Evolutionary conservation across 257 asterid genomes (phyloP), one percentile per base, ranked within the genome.

Genomic region (Rehmannia glutinosa): DNA sequence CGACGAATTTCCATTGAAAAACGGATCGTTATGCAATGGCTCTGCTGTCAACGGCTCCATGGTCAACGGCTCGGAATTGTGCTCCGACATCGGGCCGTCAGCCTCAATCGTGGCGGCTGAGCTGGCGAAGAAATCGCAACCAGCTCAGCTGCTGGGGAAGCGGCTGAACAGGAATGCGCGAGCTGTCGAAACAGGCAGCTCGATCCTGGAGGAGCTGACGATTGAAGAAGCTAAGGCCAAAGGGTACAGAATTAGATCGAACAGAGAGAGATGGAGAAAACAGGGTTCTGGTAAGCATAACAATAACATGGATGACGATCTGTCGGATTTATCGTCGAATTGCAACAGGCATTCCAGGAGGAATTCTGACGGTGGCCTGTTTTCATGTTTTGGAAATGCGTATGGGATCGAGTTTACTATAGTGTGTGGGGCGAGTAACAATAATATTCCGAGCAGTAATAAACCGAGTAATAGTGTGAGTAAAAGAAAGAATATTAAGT

Each of bases 11-110:
- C 80, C 77, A 0, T 2, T 12, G 0, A 82, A 87, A 36, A 43
- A 66, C 3, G 91, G 88, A 6, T 78, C 83, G 10, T 30, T 80
- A 8, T 70, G 68, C n/a, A 78, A 79, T 12, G 83, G 80, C 0
- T 85, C 86, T 5, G 41, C 73, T 19, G 46, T 75, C 0, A 78
- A 78, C 32, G 46, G 82, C 0, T 83, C 89, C 0, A 32, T 74
- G 24, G 59, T 83, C 5, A 81, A 82, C 9, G 91, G 86, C 2
- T 84, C 96, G 3, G 96, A 86, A 23, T 28, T 85, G 0, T 87
- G 90, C 73, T 91, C 98, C 0, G 98, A 91, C n/a, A 80, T 91
- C 1, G 98, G 98, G 9, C 98, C 98, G 0, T 91, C 98, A 0
- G 96, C 96, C 2, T 89, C 98, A 0, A 71, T 91, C 24, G 96